A percentile compares a stretch with the other conserved stretches of the same genome.
Evolutionary conservation across 257 asterid genomes (phyloP).

Genomic region (Craterostigma plantagineum): DNA sequence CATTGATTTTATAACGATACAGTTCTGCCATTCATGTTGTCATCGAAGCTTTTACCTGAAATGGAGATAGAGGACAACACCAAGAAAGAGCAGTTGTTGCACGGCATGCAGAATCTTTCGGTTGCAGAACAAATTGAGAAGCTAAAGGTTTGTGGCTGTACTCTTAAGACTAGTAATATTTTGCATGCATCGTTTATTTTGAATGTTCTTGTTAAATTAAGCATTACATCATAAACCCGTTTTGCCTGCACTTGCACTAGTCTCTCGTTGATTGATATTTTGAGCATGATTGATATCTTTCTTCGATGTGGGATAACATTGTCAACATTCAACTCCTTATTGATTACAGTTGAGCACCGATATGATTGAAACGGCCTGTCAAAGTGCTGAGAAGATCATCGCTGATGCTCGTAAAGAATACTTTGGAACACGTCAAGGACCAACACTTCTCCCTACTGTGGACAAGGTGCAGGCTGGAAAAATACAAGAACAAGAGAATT

Average conservation of each 20-base stretch:
- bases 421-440: conserved; percentile 90
- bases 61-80: conserved; percentile 83
- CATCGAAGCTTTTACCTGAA: conserved; percentile 89
- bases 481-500: conserved; percentile 90
- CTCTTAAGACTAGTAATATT: no score
- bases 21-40: conserved; percentile 97
- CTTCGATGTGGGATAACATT: no score
- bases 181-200: no score
- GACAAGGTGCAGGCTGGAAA: conserved; percentile 98
- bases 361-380: conserved; percentile 86
- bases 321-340: conserved; percentile 8
- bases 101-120: conserved; percentile 67
- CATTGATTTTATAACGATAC: conserved; percentile 11
- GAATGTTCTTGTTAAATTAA: no score
- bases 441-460: conserved; percentile 70
- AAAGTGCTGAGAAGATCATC: conserved; percentile 91
- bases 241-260: no score
- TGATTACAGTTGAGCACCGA: conserved; percentile 60
- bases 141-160: conserved; percentile 40
- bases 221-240: no score
- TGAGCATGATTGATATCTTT: conserved; percentile 6
- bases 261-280: no score
- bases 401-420: conserved; percentile 79
- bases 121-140: conserved; percentile 66
- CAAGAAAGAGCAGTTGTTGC: conserved; percentile 77